A percentile compares a stretch with the other conserved stretches of the same genome.
Conservation (phyloP, 164 flowering plant genomes). For the Tetrastigma voinierianum region DNA sequence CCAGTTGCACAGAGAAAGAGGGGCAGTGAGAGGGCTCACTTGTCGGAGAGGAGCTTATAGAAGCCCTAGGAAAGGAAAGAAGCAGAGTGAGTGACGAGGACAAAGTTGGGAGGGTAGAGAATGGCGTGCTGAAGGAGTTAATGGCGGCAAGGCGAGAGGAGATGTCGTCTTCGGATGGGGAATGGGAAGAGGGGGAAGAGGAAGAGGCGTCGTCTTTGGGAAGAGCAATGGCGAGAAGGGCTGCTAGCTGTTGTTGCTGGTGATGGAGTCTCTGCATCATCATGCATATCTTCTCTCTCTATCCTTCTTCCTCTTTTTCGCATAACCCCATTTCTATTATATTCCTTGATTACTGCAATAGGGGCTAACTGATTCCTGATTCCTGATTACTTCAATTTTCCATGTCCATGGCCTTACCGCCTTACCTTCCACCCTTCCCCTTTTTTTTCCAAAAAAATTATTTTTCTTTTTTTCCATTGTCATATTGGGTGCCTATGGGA, state of each 20-base stretch:
- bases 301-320: no score
- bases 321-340: no score
- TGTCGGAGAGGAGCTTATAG: conserved; percentile 80
- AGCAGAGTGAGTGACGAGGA: conserved; percentile 82
- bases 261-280: conserved; percentile 89
- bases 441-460: no score
- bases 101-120: conserved; percentile 73
- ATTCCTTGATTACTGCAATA: no score
- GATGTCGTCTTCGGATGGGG: conserved; percentile 40
- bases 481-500: no score
- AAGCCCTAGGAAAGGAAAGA: conserved; percentile 81
- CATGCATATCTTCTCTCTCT: no score
- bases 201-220: conserved; percentile 51
- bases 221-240: conserved; percentile 74
- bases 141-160: conserved; percentile 68
- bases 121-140: conserved; percentile 82
- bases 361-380: no score
- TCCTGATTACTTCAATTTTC: no score
- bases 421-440: no score
- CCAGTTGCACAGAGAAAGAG: neutral
- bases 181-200: conserved; percentile 16
- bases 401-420: no score
- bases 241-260: conserved; percentile 83
- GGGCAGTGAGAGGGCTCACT: conserved; percentile 56
- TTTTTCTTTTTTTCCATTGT: no score